These are phyloP conservation scores for Citeromyces nyonsensis DNA, from an alignment of 805 yeast species.

Conservation along the genomic window DNA sequence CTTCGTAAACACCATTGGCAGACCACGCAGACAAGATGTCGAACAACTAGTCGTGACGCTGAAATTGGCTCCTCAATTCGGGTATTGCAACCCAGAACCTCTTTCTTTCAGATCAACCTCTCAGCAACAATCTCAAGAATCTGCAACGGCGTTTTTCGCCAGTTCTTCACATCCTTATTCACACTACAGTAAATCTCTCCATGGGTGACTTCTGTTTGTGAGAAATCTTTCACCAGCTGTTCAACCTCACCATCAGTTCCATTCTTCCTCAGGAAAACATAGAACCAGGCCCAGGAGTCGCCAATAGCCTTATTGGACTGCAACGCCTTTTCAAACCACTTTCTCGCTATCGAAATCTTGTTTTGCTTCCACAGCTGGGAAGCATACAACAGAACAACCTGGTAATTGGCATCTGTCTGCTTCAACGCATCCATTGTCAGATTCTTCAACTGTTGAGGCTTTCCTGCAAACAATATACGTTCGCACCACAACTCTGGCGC, in stretches of 20 bases:
- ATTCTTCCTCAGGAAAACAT: conserved; percentile 23
- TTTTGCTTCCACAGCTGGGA: conserved; percentile 42
- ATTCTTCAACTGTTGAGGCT: conserved; percentile 35
- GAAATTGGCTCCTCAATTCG: too few relatives aligned
- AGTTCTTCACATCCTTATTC: conserved; percentile 22
- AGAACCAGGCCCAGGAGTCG: conserved; percentile 63
- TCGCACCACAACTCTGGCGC: conserved; percentile 56
- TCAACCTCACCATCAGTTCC: conserved; percentile 20
- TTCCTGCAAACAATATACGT: conserved; percentile 27
- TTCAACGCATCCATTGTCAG: conserved; percentile 58
- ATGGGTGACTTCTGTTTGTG: conserved; percentile 34
- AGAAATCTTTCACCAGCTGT: conserved; percentile 18
- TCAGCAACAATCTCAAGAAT: background rate
- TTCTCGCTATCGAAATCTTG: conserved; percentile 42
- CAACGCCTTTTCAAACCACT: conserved; percentile 65
- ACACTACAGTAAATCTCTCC: conserved; percentile 48
- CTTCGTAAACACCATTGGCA: too few relatives aligned
- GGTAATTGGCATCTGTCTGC: conserved; percentile 38
- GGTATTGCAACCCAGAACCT: too few relatives aligned
- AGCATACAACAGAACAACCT: conserved; percentile 48
- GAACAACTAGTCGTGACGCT: too few relatives aligned
- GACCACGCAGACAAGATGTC: too few relatives aligned
- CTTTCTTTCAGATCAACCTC: too few relatives aligned
- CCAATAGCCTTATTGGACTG: conserved; percentile 44
- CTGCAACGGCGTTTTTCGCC: conserved; percentile 8